These are phyloP conservation scores for Dentipellis sp. DNA, from an alignment of 768 basidiomycete species.

Conservation along the genomic window DNA sequence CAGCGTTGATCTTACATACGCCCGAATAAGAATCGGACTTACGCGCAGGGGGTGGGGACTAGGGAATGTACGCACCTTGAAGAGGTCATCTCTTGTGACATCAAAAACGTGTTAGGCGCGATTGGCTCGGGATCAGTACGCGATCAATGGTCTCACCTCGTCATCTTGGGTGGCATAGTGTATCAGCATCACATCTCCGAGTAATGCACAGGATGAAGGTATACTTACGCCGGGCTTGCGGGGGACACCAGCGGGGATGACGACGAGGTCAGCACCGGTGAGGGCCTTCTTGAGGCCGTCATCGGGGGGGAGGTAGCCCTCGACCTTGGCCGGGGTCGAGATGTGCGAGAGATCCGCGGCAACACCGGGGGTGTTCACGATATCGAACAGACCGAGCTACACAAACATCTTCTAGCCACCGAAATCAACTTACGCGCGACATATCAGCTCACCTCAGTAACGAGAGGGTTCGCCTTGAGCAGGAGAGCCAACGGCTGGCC, in stretches of 20 bases:
- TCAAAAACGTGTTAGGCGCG: constrained; percentile 1
- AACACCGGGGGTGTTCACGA: constrained; percentile 96
- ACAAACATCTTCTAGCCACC: background rate
- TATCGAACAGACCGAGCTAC: constrained; percentile 88
- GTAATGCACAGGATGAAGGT: background rate
- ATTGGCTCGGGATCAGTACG: constrained; percentile 4
- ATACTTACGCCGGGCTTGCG: constrained; percentile 83
- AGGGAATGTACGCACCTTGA: constrained; percentile 55
- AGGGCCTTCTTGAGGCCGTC: constrained; percentile 79
- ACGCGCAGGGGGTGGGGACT: background rate
- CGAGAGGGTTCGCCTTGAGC: constrained; percentile 74
- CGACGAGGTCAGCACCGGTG: constrained; percentile 78
- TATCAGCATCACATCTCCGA: background rate
- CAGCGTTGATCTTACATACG: constrained; percentile 79
- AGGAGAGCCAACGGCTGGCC: constrained; percentile 93
- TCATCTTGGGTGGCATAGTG: constrained; percentile 30
- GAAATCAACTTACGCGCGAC: background rate
- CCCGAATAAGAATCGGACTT: constrained; percentile 4
- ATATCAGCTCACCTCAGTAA: constrained; percentile 52
- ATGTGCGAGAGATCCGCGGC: constrained; percentile 94
- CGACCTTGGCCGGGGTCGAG: constrained; percentile 76
- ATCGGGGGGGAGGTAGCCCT: constrained; percentile 71
- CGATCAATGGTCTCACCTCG: constrained; percentile 27
- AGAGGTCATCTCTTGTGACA: constrained; percentile 73
- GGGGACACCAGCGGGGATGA: constrained; percentile 96